These are phyloP conservation scores for Beta macrorhiza DNA, from an alignment of 179 eudicot species.

Conservation along the genomic window DNA sequence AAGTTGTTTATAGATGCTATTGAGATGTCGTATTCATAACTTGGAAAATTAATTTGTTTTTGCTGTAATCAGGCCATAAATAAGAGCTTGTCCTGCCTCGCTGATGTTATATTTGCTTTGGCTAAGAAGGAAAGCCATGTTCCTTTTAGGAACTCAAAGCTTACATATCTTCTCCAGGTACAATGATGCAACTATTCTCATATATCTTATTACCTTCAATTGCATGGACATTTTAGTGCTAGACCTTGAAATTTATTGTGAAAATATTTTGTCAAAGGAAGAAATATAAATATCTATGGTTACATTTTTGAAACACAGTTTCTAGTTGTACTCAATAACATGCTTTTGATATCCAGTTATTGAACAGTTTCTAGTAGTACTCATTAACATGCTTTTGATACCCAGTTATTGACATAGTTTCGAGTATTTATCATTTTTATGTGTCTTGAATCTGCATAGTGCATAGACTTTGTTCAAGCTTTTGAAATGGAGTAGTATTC, in stretches of 20 bases:
- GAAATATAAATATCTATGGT: not conserved
- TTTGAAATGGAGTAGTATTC: not conserved
- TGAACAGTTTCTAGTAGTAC: not conserved
- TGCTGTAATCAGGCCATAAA: constrained; percentile 54
- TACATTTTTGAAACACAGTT: not conserved
- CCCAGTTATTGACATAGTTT: not conserved
- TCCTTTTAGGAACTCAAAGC: constrained; percentile 76
- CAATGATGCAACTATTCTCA: not conserved
- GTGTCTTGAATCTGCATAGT: not conserved
- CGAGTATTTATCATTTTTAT: too few relatives aligned
- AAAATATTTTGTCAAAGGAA: not conserved
- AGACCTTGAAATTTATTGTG: not conserved
- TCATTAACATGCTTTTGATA: not conserved
- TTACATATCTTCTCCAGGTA: constrained; percentile 79
- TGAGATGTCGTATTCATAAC: not conserved
- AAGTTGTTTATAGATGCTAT: not conserved
- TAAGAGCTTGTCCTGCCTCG: constrained; percentile 68
- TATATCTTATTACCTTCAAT: not conserved
- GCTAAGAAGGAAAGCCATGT: constrained; percentile 83
- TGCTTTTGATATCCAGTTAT: not conserved
- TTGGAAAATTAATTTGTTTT: not conserved
- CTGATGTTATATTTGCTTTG: constrained; percentile 68
- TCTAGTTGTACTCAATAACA: not conserved
- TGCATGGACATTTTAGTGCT: not conserved
- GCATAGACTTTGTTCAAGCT: not conserved